Evolutionary conservation across 495 filamentous ascomycete genomes (phyloP).

Genomic region (Penicillium steckii): DNA sequence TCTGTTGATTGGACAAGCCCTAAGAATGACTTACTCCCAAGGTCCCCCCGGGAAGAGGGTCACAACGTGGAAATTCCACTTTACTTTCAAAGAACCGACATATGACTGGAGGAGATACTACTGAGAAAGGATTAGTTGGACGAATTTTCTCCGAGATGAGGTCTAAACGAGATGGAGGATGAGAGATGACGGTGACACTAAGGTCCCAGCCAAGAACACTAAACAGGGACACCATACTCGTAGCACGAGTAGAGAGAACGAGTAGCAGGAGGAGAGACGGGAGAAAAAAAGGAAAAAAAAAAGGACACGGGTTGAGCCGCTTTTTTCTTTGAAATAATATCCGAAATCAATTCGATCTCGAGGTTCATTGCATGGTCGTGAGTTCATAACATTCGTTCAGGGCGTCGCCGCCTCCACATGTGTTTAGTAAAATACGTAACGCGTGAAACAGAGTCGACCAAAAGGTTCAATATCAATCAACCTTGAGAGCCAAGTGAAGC

Average conservation of each 20-base stretch:
- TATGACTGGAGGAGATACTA: not conserved
- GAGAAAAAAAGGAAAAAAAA: not conserved
- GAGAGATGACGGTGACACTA: not conserved
- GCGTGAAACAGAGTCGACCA: conserved; percentile 2
- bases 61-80: conserved; percentile 1
- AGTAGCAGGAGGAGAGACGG: not conserved
- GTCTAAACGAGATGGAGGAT: not conserved
- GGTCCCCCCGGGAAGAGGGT: conserved; percentile 15
- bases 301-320: not conserved
- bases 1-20: conserved; percentile 17
- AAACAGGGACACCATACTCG: no score
- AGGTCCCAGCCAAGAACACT: not conserved
- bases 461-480: not conserved
- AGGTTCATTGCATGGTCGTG: conserved; percentile 11
- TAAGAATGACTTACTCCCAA: conserved; percentile 19
- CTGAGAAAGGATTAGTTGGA: not conserved
- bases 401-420: conserved; percentile 21
- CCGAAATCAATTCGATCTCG: conserved; percentile 1
- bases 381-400: conserved; percentile 14
- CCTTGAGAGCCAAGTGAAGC: conserved; percentile 4
- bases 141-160: not conserved
- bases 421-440: conserved; percentile 12
- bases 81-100: no score
- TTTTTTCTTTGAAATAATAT: not conserved
- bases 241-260: not conserved